Percentiles rank a stretch among this genome's conserved stretches.
Conservation (phyloP, 352 stramenopile species). For the Globisporangium radiosum region DNA sequence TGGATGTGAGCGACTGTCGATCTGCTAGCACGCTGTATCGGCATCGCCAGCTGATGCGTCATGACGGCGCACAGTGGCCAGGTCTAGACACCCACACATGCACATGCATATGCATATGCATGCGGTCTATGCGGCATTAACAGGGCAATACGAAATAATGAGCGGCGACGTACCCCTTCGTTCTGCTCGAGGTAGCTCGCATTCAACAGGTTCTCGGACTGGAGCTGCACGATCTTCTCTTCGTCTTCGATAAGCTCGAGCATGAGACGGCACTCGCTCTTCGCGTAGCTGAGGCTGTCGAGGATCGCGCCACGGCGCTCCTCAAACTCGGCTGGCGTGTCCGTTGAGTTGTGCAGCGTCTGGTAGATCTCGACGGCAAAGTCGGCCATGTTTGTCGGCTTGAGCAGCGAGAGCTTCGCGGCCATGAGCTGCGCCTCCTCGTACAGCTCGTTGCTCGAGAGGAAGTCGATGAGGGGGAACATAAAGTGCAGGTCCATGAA, state of each 20-base stretch:
- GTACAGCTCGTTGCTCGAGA: slow-evolving; percentile 88
- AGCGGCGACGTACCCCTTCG: slow-evolving; percentile 48
- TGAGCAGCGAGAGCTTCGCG: slow-evolving; percentile 89
- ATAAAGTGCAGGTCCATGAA: slow-evolving; percentile 98
- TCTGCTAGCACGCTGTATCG: not conserved
- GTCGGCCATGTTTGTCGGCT: slow-evolving; percentile 96
- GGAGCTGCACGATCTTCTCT: slow-evolving; percentile 82
- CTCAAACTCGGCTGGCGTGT: slow-evolving; percentile 80
- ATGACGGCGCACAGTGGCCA: too few species aligned
- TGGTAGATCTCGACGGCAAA: slow-evolving; percentile 96
- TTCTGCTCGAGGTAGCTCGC: slow-evolving; percentile 75
- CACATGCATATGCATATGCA: too few species aligned
- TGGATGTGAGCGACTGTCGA: not conserved
- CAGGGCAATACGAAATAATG: too few species aligned
- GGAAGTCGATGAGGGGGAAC: slow-evolving; percentile 95
- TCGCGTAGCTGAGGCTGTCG: slow-evolving; percentile 66
- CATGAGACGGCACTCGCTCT: slow-evolving; percentile 71
- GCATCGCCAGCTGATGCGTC: too few species aligned
- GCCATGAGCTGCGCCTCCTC: slow-evolving; percentile 87
- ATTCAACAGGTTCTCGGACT: slow-evolving; percentile 79
- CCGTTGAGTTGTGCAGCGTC: slow-evolving; percentile 79
- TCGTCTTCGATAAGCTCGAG: slow-evolving; percentile 79
- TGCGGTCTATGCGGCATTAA: too few species aligned
- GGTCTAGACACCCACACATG: too few species aligned
- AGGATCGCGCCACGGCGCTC: slow-evolving; percentile 66